Conservation (phyloP, 2,329 filamentous ascomycete species). For the Capronia epimyces region DNA sequence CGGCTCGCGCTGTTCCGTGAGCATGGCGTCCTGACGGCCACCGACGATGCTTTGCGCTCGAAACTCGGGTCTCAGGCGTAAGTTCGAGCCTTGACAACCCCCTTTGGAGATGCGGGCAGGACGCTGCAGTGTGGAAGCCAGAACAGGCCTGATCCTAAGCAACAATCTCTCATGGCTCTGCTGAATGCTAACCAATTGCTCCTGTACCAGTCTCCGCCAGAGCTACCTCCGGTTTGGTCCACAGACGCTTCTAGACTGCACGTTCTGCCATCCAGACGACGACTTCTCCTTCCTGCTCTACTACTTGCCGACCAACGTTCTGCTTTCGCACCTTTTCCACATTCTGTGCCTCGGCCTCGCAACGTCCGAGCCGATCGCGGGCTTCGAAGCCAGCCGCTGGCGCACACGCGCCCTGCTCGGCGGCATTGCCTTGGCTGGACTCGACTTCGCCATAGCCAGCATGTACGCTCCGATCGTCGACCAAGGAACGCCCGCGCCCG, state of each 20-base stretch:
- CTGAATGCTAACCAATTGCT: not conserved
- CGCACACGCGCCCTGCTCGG: slow-evolving; percentile 59
- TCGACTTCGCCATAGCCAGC: slow-evolving; percentile 62
- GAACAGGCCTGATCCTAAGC: too few relatives aligned
- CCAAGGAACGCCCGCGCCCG: slow-evolving; percentile 34
- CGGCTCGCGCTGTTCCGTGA: slow-evolving; percentile 54
- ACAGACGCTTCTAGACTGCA: slow-evolving; percentile 64
- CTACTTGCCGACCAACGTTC: slow-evolving; percentile 61
- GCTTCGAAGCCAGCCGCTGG: slow-evolving; percentile 42
- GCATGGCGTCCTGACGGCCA: slow-evolving; percentile 39
- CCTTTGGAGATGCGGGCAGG: too few relatives aligned
- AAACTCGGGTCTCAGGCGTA: slow-evolving; percentile 67
- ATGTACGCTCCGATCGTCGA: slow-evolving; percentile 53
- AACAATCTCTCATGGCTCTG: not conserved
- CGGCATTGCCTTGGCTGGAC: slow-evolving; percentile 50
- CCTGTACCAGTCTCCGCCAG: slow-evolving; percentile 39
- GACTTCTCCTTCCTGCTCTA: slow-evolving; percentile 71
- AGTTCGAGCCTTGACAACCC: slow-evolving; percentile 42
- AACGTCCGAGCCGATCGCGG: slow-evolving; percentile 64
- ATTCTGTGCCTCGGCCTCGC: slow-evolving; percentile 64
- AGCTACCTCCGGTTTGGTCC: slow-evolving; percentile 83
- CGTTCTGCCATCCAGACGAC: slow-evolving; percentile 74
- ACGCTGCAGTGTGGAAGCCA: too few relatives aligned
- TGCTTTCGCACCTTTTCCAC: slow-evolving; percentile 76
- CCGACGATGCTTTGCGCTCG: slow-evolving; percentile 60